phyloP scores from a whole-genome alignment of 2,329 filamentous ascomycete genomes.

The Exophiala spinifera region DNA sequence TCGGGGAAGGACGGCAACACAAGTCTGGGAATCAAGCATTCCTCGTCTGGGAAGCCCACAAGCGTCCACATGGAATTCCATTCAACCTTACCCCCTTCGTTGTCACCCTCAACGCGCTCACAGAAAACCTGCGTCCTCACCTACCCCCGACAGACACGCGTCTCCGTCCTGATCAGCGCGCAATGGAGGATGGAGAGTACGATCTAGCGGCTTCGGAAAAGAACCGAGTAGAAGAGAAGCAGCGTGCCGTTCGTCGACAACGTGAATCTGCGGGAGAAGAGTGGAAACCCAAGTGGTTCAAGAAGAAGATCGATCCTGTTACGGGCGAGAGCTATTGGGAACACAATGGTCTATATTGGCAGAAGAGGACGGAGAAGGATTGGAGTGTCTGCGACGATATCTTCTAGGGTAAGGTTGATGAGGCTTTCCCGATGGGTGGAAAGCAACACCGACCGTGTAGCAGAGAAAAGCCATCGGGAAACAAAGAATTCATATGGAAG shows the following conservation, averaged over 20 bases:
- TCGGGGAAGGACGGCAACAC: slow-evolving; percentile 45
- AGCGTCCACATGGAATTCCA: slow-evolving; percentile 76
- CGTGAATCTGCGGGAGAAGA: slow-evolving; percentile 77
- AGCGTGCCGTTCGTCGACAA: slow-evolving; percentile 69
- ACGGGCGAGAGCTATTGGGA: slow-evolving; percentile 91
- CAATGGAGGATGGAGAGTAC: slow-evolving; percentile 98
- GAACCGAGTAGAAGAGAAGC: slow-evolving; percentile 87
- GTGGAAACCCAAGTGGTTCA: slow-evolving; percentile 84
- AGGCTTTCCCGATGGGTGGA: background rate
- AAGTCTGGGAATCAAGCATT: slow-evolving; percentile 63
- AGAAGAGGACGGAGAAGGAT: slow-evolving; percentile 58
- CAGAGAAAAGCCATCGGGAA: no score
- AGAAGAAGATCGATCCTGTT: slow-evolving; percentile 65
- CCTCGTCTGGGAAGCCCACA: slow-evolving; percentile 87
- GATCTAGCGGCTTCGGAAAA: slow-evolving; percentile 91
- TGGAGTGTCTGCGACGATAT: slow-evolving; percentile 75
- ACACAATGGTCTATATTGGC: slow-evolving; percentile 88
- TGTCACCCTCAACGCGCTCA: slow-evolving; percentile 86
- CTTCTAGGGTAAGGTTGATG: slow-evolving; percentile 48
- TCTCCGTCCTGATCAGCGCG: slow-evolving; percentile 88
- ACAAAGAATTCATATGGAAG: no score
- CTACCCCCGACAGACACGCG: slow-evolving; percentile 91
- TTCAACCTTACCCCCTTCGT: slow-evolving; percentile 98
- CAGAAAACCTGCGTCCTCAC: slow-evolving; percentile 72
- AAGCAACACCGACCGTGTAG: background rate